Evolutionary conservation across 768 basidiomycete species (phyloP).

Genomic region (Wakefieldia striispora): DNA sequence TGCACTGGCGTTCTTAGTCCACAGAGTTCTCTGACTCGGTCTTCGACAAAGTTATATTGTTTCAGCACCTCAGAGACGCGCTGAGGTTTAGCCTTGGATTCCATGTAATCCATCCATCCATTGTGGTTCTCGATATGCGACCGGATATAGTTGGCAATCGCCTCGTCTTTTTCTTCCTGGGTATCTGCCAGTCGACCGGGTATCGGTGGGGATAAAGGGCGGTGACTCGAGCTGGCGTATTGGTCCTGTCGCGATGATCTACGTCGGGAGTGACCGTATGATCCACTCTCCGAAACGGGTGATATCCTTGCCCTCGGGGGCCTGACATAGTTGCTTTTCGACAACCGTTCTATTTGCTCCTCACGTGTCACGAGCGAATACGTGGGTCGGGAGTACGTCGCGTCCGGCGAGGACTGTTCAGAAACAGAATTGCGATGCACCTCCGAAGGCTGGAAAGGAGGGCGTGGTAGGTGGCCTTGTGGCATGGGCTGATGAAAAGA

Average conservation of each 20-base stretch:
- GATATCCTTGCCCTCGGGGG: constrained; percentile 8
- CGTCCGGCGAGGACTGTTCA: constrained; percentile 14
- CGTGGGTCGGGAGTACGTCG: not conserved
- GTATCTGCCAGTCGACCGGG: constrained; percentile 32
- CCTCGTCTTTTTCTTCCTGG: constrained; percentile 39
- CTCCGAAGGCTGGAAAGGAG: constrained; percentile 10
- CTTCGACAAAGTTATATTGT: constrained; percentile 53
- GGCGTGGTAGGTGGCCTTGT: constrained; percentile 28
- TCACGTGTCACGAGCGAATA: constrained; percentile 25
- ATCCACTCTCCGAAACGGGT: constrained; percentile 17
- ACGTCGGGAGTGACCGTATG: constrained; percentile 16
- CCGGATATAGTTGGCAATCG: constrained; percentile 45
- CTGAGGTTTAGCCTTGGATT: constrained; percentile 39
- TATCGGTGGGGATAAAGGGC: constrained; percentile 22
- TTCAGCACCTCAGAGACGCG: constrained; percentile 42
- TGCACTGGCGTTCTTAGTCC: constrained; percentile 44
- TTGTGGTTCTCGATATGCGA: constrained; percentile 42
- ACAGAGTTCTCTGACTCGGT: constrained; percentile 45
- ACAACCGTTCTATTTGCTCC: constrained; percentile 25
- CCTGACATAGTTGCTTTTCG: constrained; percentile 19
- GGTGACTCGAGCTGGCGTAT: constrained; percentile 2
- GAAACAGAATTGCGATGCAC: constrained; percentile 16
- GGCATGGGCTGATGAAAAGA: constrained; percentile 19
- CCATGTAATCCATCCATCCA: constrained; percentile 47
- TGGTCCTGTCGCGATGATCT: not conserved